These are phyloP conservation scores for Fusarium subglutinans DNA, from an alignment of 2,329 filamentous ascomycete species.

Conservation along the genomic window DNA sequence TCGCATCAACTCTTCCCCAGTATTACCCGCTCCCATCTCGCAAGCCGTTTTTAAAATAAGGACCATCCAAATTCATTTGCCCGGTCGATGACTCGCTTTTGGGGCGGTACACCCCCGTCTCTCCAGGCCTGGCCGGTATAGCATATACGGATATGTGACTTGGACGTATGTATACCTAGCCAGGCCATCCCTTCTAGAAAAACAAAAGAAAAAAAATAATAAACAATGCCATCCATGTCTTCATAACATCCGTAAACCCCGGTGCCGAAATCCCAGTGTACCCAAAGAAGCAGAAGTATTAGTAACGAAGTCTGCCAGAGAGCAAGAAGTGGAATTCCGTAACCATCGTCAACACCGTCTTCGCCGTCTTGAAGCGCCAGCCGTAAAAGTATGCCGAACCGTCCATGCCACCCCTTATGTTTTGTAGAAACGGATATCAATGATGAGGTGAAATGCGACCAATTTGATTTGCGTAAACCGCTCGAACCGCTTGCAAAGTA, in stretches of 20 bases:
- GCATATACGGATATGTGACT: conserved; percentile 3
- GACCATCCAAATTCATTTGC: conserved; percentile 27
- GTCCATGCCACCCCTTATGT: conserved; percentile 26
- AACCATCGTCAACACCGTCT: conserved; percentile 46
- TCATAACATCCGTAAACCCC: conserved; percentile 44
- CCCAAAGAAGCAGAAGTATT: conserved; percentile 40
- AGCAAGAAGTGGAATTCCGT: conserved; percentile 42
- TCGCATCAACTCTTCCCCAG: conserved; percentile 42
- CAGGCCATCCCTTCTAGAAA: conserved; percentile 20
- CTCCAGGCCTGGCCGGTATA: conserved; percentile 19
- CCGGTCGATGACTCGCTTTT: conserved; percentile 33
- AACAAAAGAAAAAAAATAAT: conserved; percentile 28
- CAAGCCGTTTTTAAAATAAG: conserved; percentile 19
- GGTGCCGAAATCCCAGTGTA: conserved; percentile 40
- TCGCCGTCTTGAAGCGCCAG: conserved; percentile 42
- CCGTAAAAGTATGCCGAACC: conserved; percentile 39
- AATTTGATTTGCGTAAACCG: conserved; percentile 31
- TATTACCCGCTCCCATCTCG: conserved; percentile 42
- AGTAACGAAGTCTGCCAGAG: conserved; percentile 38
- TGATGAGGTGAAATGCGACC: conserved; percentile 34
- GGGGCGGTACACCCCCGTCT: conserved; percentile 34
- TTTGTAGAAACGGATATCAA: conserved; percentile 38
- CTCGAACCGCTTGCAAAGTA: conserved; percentile 37
- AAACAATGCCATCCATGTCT: conserved; percentile 44
- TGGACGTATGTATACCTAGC: conserved; percentile 13